Evolutionary conservation across 148 eudicot genomes (phyloP).

Genomic region (Amaranthus cruentus): DNA sequence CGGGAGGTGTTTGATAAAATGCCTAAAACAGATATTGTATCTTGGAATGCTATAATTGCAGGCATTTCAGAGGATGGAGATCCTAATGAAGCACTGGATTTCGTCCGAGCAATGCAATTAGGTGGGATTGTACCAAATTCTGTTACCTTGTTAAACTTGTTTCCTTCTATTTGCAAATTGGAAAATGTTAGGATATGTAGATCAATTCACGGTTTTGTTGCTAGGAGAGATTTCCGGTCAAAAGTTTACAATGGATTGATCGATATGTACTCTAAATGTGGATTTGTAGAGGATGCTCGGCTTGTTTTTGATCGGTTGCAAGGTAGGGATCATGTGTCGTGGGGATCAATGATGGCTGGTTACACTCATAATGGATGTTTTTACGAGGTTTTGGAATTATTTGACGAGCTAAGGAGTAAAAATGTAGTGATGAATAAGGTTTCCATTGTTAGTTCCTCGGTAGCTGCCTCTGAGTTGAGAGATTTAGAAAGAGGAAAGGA

Average conservation of each 20-base stretch:
- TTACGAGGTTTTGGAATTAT: conserved; percentile 42
- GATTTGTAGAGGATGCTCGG: conserved; percentile 32
- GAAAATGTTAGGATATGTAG: conserved; percentile 39
- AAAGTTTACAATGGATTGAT: conserved; percentile 61
- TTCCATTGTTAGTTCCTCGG: conserved; percentile 49
- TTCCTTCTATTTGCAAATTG: conserved; percentile 52
- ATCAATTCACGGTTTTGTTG: conserved; percentile 49
- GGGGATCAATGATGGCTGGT: conserved; percentile 80
- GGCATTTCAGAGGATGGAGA: conserved; percentile 49
- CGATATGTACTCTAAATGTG: conserved; percentile 59
- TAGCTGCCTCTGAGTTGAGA: conserved; percentile 61
- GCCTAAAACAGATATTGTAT: conserved; percentile 54
- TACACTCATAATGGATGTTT: conserved; percentile 48
- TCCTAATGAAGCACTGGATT: conserved; percentile 26
- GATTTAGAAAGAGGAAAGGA: conserved; percentile 52
- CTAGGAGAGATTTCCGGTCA: conserved; percentile 36
- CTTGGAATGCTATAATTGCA: conserved; percentile 66
- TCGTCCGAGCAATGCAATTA: conserved; percentile 42
- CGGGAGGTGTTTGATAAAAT: conserved; percentile 56
- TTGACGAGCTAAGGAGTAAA: conserved; percentile 42
- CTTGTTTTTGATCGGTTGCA: conserved; percentile 44
- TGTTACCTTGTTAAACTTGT: conserved; percentile 66
- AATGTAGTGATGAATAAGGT: conserved; percentile 46
- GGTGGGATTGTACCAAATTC: conserved; percentile 43
- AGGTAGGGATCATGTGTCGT: conserved; percentile 49